Conservation (phyloP, 768 basidiomycete species). For the Leccinum uliginosum region DNA sequence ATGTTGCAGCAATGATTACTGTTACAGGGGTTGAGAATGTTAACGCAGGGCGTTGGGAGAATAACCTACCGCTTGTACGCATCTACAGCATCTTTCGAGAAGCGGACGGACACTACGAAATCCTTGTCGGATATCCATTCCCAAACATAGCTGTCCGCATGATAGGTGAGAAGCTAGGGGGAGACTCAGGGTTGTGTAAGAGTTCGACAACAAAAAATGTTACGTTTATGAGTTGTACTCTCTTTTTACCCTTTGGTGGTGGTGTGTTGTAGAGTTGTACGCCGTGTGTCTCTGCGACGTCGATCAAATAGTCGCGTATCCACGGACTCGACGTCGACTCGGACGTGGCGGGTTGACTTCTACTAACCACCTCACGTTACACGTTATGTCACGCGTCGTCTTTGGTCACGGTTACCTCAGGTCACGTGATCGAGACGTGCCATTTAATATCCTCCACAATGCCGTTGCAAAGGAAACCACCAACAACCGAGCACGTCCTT, state of each 20-base stretch:
- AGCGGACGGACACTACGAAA: conserved; percentile 46
- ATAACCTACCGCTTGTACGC: conserved; percentile 38
- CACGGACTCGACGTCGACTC: conserved; percentile 43
- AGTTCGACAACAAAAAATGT: not conserved
- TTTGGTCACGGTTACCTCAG: conserved; percentile 19
- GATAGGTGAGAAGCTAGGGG: conserved; percentile 55
- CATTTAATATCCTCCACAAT: not conserved
- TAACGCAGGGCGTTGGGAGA: not conserved
- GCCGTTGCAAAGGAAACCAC: conserved; percentile 20
- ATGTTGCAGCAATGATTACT: conserved; percentile 33
- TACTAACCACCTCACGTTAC: conserved; percentile 6
- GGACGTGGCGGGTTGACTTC: conserved; percentile 32
- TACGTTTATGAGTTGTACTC: conserved; percentile 59
- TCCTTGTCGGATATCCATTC: conserved; percentile 58
- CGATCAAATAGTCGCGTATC: conserved; percentile 51
- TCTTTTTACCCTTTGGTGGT: conserved; percentile 37
- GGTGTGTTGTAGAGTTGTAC: conserved; percentile 32
- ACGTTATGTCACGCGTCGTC: conserved; percentile 18
- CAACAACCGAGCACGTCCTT: conserved; percentile 3
- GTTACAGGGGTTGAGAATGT: conserved; percentile 9
- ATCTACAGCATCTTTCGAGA: conserved; percentile 48
- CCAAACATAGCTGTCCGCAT: conserved; percentile 51
- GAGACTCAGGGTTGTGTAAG: not conserved
- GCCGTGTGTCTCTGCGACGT: conserved; percentile 49
- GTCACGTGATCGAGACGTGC: conserved; percentile 15